Evolutionary conservation across 495 filamentous ascomycete species (phyloP).

Genomic region (Penicillium coprophilum): DNA sequence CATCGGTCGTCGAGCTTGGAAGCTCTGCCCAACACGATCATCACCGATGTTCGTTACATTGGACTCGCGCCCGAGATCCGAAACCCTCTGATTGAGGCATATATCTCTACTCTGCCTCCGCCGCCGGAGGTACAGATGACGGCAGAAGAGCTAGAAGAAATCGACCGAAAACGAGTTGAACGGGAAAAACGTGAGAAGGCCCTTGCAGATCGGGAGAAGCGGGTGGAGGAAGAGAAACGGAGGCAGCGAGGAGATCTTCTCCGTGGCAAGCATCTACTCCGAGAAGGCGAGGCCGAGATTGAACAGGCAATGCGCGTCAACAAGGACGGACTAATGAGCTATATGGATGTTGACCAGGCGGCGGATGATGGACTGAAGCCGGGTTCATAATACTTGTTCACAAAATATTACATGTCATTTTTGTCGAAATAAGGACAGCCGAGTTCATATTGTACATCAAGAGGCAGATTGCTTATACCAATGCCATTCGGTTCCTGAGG

Average conservation of each 20-base stretch:
- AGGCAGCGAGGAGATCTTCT: conserved; percentile 63
- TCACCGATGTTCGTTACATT: conserved; percentile 79
- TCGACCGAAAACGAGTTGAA: conserved; percentile 61
- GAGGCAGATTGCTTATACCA: not conserved
- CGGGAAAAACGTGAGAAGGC: conserved; percentile 70
- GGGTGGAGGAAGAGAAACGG: conserved; percentile 72
- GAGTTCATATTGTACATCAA: conserved; percentile 21
- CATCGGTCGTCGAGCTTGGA: conserved; percentile 64
- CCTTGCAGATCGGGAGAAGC: conserved; percentile 68
- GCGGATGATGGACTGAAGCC: conserved; percentile 16
- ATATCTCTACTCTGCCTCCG: conserved; percentile 69
- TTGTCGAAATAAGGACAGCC: conserved; percentile 8
- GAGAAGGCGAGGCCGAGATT: conserved; percentile 77
- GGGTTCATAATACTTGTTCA: conserved; percentile 13
- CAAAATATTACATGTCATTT: conserved; percentile 3
- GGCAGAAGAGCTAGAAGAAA: conserved; percentile 59
- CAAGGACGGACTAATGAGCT: conserved; percentile 69
- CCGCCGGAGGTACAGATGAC: conserved; percentile 58
- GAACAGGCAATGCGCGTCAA: conserved; percentile 72
- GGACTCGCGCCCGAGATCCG: conserved; percentile 67
- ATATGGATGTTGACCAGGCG: conserved; percentile 48
- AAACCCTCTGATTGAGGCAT: conserved; percentile 71
- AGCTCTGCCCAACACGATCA: conserved; percentile 64
- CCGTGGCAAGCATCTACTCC: conserved; percentile 63
- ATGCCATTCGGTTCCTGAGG: conserved; percentile 33